Conservation (phyloP, 2,329 filamentous ascomycete genomes). For the Monosporascus sp. region DNA sequence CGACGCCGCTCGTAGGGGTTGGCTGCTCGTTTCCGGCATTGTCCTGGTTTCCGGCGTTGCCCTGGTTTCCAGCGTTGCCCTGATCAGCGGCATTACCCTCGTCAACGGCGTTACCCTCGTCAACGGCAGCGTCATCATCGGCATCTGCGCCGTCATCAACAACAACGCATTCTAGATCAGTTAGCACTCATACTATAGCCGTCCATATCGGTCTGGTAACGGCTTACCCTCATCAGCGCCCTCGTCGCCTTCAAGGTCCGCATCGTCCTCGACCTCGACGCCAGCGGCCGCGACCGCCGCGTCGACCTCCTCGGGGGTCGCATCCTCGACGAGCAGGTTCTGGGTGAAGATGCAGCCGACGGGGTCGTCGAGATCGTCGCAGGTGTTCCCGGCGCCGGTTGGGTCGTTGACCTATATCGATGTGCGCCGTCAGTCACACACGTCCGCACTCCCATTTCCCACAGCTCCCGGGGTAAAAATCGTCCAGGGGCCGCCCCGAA, state of each 20-base stretch:
- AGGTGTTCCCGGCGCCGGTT: conserved; percentile 46
- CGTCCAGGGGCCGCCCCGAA: conserved; percentile 15
- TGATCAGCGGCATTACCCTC: not conserved
- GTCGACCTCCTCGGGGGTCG: conserved; percentile 46
- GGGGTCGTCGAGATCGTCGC: conserved; percentile 42
- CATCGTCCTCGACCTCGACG: conserved; percentile 2
- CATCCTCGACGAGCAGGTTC: conserved; percentile 49
- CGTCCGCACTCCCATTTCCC: not conserved
- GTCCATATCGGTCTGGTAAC: too few relatives aligned
- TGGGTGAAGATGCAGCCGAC: conserved; percentile 51
- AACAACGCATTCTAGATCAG: conserved; percentile 3
- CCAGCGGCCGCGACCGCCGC: conserved; percentile 38
- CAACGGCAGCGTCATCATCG: conserved; percentile 12
- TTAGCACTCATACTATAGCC: not conserved
- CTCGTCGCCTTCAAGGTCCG: too few relatives aligned
- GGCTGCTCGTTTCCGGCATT: conserved; percentile 3
- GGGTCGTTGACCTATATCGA: conserved; percentile 23
- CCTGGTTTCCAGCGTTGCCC: conserved; percentile 1
- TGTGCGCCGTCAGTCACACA: not conserved
- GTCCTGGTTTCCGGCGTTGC: conserved; percentile 1
- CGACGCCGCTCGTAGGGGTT: conserved; percentile 19
- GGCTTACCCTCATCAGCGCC: conserved; percentile 5
- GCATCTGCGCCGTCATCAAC: conserved; percentile 2
- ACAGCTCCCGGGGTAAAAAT: too few relatives aligned
- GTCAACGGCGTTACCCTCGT: conserved; percentile 7